Base-by-base conservation (phyloP, 768 basidiomycete species). In the Saitozyma sp. region DNA sequence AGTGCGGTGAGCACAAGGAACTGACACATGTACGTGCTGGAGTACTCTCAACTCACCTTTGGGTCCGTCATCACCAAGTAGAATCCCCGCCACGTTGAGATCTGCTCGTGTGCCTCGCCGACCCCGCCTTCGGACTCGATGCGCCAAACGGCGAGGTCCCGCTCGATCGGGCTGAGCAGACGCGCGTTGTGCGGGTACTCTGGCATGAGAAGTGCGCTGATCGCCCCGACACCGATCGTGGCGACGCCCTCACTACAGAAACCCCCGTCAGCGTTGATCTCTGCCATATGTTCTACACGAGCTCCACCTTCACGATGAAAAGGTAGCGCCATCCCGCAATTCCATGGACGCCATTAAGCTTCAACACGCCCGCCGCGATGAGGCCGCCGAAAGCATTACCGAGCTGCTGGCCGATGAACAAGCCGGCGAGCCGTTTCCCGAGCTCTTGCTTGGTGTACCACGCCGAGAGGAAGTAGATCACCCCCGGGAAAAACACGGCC, bases 331-430 rank as follows among this genome's bases (percentile, higher is more conserved):
- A 78, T 1, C 74, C 75, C 6, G 54, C 49, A 19, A 78, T 67
- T 3, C 77, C 77, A 40, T 74, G 72, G 1, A 50, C 41, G 29
- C 70, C 70, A 16, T 67, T 59, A 0, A 67, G 56, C 19, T 70
- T 51, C 8, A 78, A 49, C 38, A 69, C 62, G 7, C 56, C 76
- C 29, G 75, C 71, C 9, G 74, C 74, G 45, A 78, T 50, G 8
- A 78, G 58, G 43, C 69, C 69, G n/a, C 74, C 76, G 55, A 77
- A 73, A 8, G 71, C 76, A 45, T 73, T 73, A 9, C 76, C 76
- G 39, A 77, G 13, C 50, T 76, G 72, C 45, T 69, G 69, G 50
- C 63, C 74, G 43, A 69, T 63, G 57, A 68, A 77, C 1, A 77
- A 55, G 20, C 68, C 56, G 19, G 63, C 74, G 20, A 70, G 48